Evolutionary conservation across 2,329 filamentous ascomycete species (phyloP).

Genomic region (Huntiella decipiens): DNA sequence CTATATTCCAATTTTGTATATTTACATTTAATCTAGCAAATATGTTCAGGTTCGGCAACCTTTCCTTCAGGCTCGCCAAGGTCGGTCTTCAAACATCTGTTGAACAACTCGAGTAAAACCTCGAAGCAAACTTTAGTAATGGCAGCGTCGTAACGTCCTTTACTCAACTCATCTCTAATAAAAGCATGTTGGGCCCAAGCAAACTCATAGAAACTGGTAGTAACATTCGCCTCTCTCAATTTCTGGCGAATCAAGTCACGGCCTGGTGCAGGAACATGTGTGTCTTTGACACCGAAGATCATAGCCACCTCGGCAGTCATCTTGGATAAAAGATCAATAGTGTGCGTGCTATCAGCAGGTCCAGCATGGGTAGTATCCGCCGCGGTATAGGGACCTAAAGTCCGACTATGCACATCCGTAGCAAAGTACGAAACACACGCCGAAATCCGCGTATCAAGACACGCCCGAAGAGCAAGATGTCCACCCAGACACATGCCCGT

Average conservation of each 20-base stretch:
- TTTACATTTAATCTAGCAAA: slow-evolving; percentile 34
- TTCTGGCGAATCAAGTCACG: slow-evolving; percentile 69
- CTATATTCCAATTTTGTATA: not conserved
- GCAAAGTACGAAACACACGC: slow-evolving; percentile 79
- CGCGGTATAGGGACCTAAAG: slow-evolving; percentile 45
- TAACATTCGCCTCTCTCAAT: slow-evolving; percentile 53
- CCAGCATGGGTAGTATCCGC: slow-evolving; percentile 23
- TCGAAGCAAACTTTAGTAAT: slow-evolving; percentile 79
- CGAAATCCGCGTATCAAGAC: slow-evolving; percentile 54
- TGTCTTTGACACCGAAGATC: slow-evolving; percentile 86
- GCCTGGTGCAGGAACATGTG: slow-evolving; percentile 67
- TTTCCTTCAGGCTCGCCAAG: slow-evolving; percentile 48
- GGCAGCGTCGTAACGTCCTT: slow-evolving; percentile 82
- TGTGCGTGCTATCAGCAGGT: slow-evolving; percentile 26
- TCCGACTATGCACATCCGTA: slow-evolving; percentile 70
- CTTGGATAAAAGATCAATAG: slow-evolving; percentile 35
- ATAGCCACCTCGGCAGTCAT: slow-evolving; percentile 60
- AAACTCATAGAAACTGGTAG: slow-evolving; percentile 71
- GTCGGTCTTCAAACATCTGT: slow-evolving; percentile 57
- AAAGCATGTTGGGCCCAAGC: slow-evolving; percentile 94
- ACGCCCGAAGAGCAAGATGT: slow-evolving; percentile 50
- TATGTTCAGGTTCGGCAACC: slow-evolving; percentile 46
- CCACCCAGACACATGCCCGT: slow-evolving; percentile 90
- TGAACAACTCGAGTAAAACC: slow-evolving; percentile 73
- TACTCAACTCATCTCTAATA: slow-evolving; percentile 79